Evolutionary conservation across 108 stramenopile species (phyloP).

Genomic region (Conticribra guillardii): DNA sequence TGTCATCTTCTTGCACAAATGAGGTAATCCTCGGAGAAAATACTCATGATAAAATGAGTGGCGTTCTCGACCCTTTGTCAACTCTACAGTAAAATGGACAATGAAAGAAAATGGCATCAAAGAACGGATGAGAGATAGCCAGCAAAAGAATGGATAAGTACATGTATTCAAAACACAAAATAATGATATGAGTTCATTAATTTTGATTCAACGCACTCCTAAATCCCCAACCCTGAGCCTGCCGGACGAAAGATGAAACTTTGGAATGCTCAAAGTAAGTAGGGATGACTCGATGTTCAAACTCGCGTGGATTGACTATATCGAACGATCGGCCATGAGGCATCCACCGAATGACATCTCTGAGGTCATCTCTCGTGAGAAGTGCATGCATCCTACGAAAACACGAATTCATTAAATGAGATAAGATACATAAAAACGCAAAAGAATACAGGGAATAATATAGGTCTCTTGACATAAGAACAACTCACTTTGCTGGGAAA

Average conservation of each 20-base stretch:
- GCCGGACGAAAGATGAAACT: neutral
- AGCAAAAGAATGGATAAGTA: no score
- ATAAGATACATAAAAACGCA: no score
- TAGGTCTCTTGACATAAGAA: neutral
- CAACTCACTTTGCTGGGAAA: neutral
- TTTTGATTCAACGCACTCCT: neutral
- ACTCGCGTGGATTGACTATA: neutral
- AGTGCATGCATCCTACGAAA: neutral
- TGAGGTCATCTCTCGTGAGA: neutral
- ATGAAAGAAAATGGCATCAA: no score
- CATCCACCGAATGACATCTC: neutral
- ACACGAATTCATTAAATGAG: neutral
- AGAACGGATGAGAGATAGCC: no score
- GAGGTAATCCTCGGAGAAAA: neutral
- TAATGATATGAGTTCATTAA: no score
- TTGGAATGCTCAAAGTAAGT: neutral
- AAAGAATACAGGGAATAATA: neutral
- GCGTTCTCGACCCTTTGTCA: neutral
- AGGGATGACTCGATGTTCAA: neutral
- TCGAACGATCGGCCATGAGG: neutral
- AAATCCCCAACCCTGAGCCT: neutral
- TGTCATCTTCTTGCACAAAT: neutral
- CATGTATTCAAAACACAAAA: no score
- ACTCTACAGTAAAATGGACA: neutral
- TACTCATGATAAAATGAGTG: neutral